A percentile compares a stretch with the other conserved stretches of the same genome.
Conservation (phyloP, 495 filamentous ascomycete species). For the Neurospora terricola region DNA sequence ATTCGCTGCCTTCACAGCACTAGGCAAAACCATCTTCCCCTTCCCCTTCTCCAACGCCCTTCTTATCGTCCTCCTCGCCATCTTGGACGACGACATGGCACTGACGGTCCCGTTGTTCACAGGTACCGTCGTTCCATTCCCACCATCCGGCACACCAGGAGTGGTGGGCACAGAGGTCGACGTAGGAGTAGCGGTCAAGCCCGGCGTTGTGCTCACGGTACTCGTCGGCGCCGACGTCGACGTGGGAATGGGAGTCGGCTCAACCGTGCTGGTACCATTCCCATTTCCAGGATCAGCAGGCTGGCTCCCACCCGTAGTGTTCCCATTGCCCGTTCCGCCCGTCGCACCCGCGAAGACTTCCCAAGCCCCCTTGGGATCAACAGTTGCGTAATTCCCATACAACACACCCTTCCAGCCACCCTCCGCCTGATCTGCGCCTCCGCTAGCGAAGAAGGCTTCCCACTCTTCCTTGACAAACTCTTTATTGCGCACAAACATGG, state of each 20-base stretch:
- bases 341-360: constrained; percentile 50
- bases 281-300: not conserved
- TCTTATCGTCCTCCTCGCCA: not conserved
- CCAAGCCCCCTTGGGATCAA: constrained; percentile 62
- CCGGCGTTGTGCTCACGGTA: not conserved
- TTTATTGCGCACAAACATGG: constrained; percentile 53
- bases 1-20: constrained; percentile 36
- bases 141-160: not conserved
- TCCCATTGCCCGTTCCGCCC: not conserved
- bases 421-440: constrained; percentile 42
- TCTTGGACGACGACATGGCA: not conserved
- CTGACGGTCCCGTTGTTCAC: not conserved
- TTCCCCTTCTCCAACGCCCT: not conserved
- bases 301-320: not conserved
- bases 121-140: not conserved
- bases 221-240: not conserved
- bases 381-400: constrained; percentile 69
- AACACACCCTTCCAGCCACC: constrained; percentile 84
- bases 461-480: constrained; percentile 79
- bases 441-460: constrained; percentile 61
- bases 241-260: not conserved
- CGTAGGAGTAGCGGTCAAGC: not conserved
- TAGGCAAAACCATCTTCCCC: constrained; percentile 7
- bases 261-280: not conserved
- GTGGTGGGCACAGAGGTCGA: not conserved